Base-by-base conservation (phyloP, 176 grass and related monocot genomes). In the Eragrostis nindensis region DNA sequence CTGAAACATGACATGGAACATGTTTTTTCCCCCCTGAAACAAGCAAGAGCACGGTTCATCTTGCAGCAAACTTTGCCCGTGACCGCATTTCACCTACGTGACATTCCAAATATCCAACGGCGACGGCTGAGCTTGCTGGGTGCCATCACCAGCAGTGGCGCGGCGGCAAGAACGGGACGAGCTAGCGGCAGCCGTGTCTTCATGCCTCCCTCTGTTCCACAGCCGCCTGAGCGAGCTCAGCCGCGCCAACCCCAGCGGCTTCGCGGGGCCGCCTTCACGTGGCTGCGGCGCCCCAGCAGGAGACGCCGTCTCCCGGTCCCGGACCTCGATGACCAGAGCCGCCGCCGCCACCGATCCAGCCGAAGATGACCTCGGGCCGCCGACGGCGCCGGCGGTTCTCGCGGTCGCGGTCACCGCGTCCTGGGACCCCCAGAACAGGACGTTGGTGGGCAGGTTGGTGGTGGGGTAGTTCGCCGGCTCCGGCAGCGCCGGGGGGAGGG, bases 361-460 rank as follows among this genome's bases (percentile, higher is more conserved):
- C n/a, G n/a, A n/a, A n/a, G n/a, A n/a, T n/a, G n/a, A n/a, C n/a
- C n/a, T n/a, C n/a, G n/a, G n/a, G n/a, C n/a, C n/a, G n/a, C n/a
- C n/a, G n/a, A n/a, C n/a, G n/a, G n/a, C n/a, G 32, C 32, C 32
- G 32, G 32, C 15, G 12, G 41, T 32, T 25, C 56, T 63, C 49
- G 54, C 26, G 8, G 30, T 48, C 53, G 52, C 55, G 44, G 52
- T 69, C 27, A 70, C 84, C 81, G 18, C 30, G 39, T 17, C 66
- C 54, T 54, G 87, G 7, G 87, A 70, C 40, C 87, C 81, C 87
- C 81, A 80, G 70, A 89, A 89, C 30, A 98, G 69, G 5, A 93
- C 74, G 82, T 98, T 89, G 22, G 90, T 91, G 36, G 89, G 88
- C 41, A 94, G 90, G 49, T 83, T 79, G 21, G 83, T n/a, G n/a